Base-by-base conservation (phyloP, 2,329 filamentous ascomycete species). In the Fusarium longipes region DNA sequence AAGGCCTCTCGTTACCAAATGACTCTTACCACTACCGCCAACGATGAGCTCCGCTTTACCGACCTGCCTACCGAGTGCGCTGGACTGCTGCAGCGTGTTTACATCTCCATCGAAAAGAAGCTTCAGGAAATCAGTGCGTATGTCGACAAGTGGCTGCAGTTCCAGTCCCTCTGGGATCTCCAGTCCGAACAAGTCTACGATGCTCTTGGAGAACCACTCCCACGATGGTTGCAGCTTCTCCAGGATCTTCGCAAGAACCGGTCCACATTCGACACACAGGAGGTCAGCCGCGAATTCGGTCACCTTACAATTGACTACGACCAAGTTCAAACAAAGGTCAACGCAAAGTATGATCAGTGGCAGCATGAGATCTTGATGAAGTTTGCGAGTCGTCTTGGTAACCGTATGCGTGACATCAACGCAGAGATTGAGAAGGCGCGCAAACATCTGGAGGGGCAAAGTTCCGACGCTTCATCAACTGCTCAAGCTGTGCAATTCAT, bases 281-380 rank as follows among this genome's bases (percentile, higher is more conserved):
- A 97, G 76, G 93, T 96, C 68, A 96, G 91, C 78, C 91, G 92
- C 36, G 91, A 91, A 2, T 99, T 99, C 76, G 96, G 96, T 6
- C 95, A 97, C 78, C 89, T 98, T 53, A 93, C 91, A 6, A 93
- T 99, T 74, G 95, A 99, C 77, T 99, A 99, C 75, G 96, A 98
- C 73, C 96, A 99, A 78, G 96, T 99, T 0, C 96, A 99, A 79
- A 93, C 95, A 57, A 97, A 97, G 79, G 96, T 99, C 78, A 99
- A 98, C 74, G 93, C 93, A 73, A 99, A 98, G 78, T 99, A 99
- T 76, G 96, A 99, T 76, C 95, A 98, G 78, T 99, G 96, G 96
- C 96, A 99, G 78, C 93, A 97, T 73, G 96, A 99, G 70, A 97
- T 99, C 55, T 84, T 98, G 35, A 87, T 92, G 71, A 97, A 97